Evolutionary conservation across 805 yeast species (phyloP).

Genomic region (Hanseniaspora meyeri): DNA sequence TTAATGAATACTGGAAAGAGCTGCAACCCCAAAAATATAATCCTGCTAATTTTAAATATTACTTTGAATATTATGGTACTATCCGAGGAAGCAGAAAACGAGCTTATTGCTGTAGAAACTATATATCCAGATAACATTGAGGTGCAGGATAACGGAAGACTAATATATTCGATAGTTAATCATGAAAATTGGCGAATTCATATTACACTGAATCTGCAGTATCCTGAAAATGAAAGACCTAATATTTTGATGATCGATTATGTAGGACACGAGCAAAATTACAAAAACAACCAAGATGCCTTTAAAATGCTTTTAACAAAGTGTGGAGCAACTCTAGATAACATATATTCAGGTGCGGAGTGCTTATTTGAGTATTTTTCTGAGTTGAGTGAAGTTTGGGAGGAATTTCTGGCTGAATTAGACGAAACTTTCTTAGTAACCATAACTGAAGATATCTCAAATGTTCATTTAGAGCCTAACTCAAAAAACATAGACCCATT

Average conservation of each 20-base stretch:
- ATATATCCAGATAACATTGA: constrained; percentile 58
- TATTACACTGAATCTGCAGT: constrained; percentile 55
- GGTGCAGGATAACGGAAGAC: constrained; percentile 26
- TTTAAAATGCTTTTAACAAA: constrained; percentile 37
- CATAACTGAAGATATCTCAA: neutral
- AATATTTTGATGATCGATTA: constrained; percentile 44
- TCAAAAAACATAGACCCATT: constrained; percentile 32
- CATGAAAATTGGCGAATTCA: constrained; percentile 51
- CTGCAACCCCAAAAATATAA: too few species aligned
- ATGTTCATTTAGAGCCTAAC: neutral
- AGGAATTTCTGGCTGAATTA: constrained; percentile 28
- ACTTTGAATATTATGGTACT: neutral
- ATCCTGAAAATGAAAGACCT: constrained; percentile 56
- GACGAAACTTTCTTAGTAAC: constrained; percentile 18
- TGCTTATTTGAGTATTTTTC: constrained; percentile 67
- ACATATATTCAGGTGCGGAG: constrained; percentile 53
- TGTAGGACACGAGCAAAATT: constrained; percentile 22
- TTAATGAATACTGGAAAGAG: too few species aligned
- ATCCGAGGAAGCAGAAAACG: constrained; percentile 48
- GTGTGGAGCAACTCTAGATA: constrained; percentile 41
- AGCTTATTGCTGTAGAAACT: constrained; percentile 71
- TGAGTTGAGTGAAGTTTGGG: constrained; percentile 44
- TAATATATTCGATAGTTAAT: constrained; percentile 46
- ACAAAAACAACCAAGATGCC: constrained; percentile 23
- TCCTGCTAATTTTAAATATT: neutral